A percentile compares a stretch with the other conserved stretches of the same genome.
phyloP scores from a whole-genome alignment of 2,329 filamentous ascomycete species.

The Albophoma yamanashiensis region DNA sequence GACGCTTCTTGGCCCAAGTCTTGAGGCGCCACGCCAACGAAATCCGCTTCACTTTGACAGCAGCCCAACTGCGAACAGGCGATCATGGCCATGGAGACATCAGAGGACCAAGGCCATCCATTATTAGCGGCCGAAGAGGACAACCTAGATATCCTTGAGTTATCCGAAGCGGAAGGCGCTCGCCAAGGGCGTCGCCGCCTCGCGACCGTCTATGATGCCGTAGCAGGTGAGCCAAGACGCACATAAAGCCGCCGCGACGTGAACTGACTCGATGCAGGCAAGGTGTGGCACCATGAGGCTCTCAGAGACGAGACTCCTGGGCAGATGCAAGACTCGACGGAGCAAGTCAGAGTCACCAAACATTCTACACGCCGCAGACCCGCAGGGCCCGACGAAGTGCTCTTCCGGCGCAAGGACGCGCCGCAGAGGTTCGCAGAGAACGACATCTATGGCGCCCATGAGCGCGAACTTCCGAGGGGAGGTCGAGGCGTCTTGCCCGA shows the following conservation, averaged over 20 bases:
- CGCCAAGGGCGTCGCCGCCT: constrained; percentile 16
- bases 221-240: constrained; percentile 43
- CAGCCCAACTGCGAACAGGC: not conserved
- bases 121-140: not conserved
- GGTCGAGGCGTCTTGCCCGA: constrained; percentile 46
- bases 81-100: not conserved
- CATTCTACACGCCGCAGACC: constrained; percentile 16
- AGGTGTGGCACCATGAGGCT: constrained; percentile 14
- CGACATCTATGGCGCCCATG: constrained; percentile 60
- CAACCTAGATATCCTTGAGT: not conserved
- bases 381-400: constrained; percentile 57
- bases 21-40: not conserved
- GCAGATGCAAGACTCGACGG: not conserved
- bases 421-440: constrained; percentile 59
- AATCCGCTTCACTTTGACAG: not conserved
- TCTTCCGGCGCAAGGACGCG: constrained; percentile 55
- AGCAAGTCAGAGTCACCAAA: constrained; percentile 6
- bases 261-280: constrained; percentile 18
- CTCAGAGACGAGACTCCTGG: constrained; percentile 8
- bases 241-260: constrained; percentile 1
- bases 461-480: constrained; percentile 37
- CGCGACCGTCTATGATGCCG: constrained; percentile 60
- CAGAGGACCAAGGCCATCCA: not conserved
- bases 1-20: not conserved
- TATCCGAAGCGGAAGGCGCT: not conserved